phyloP scores from a whole-genome alignment of 2,329 filamentous ascomycete genomes.

The Lasiodiplodia hormozganensis region DNA sequence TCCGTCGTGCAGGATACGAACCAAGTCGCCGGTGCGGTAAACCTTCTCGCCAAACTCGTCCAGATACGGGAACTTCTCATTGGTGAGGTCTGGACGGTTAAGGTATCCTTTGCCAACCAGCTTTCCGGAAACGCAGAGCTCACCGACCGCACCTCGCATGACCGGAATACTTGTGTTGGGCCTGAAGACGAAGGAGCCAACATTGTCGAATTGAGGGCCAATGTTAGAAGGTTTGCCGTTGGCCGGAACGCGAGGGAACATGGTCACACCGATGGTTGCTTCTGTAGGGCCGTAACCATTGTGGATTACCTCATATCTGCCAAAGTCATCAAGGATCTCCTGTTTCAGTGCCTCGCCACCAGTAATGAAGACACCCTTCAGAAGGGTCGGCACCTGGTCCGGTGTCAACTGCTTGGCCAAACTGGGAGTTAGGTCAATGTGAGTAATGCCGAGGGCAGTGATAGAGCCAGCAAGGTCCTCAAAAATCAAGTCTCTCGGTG shows the following conservation, averaged over 20 bases:
- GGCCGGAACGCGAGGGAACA: slow-evolving; percentile 79
- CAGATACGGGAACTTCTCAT: slow-evolving; percentile 75
- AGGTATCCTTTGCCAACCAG: slow-evolving; percentile 91
- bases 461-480: slow-evolving; percentile 81
- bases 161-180: slow-evolving; percentile 75
- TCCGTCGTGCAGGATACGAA: slow-evolving; percentile 78
- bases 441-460: slow-evolving; percentile 75
- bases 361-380: slow-evolving; percentile 87
- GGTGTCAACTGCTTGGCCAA: slow-evolving; percentile 80
- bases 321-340: slow-evolving; percentile 88
- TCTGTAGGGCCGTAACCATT: slow-evolving; percentile 93
- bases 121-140: slow-evolving; percentile 86
- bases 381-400: slow-evolving; percentile 79
- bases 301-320: slow-evolving; percentile 79
- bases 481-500: slow-evolving; percentile 82
- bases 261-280: slow-evolving; percentile 90
- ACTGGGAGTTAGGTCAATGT: slow-evolving; percentile 91
- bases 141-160: slow-evolving; percentile 78
- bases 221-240: slow-evolving; percentile 89
- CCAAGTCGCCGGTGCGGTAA: slow-evolving; percentile 89
- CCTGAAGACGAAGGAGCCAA: slow-evolving; percentile 79
- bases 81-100: slow-evolving; percentile 78
- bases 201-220: slow-evolving; percentile 84
- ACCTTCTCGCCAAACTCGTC: slow-evolving; percentile 56
- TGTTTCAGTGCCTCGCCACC: slow-evolving; percentile 88